Conservation (phyloP, 441 rosid genomes). For the Macaranga tanarius region DNA sequence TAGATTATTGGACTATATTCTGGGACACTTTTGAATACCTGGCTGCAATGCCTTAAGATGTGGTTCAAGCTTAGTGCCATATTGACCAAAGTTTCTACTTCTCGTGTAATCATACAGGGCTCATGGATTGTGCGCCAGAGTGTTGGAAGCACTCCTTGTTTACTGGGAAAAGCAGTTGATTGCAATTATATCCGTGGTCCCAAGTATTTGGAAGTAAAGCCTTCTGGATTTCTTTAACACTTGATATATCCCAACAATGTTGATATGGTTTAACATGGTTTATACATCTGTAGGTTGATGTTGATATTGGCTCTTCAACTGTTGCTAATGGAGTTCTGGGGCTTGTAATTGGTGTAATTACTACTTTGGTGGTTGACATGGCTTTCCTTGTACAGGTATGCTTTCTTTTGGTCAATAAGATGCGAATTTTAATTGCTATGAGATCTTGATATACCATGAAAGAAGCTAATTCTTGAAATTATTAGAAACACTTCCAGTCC, state of each 20-base stretch:
- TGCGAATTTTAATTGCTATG: neutral
- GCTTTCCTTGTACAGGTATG: slow-evolving; percentile 99
- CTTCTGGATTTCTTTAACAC: slow-evolving; percentile 3
- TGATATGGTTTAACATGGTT: slow-evolving; percentile 19
- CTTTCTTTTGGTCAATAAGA: neutral
- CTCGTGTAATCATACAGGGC: slow-evolving; percentile 52
- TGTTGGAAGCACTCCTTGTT: slow-evolving; percentile 99
- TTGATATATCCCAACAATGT: neutral
- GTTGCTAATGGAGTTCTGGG: slow-evolving; percentile 99
- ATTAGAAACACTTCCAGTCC: neutral
- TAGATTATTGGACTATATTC: neutral
- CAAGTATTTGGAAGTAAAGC: slow-evolving; percentile 72
- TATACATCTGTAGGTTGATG: slow-evolving; percentile 64
- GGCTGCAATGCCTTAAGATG: neutral
- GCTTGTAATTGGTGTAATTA: slow-evolving; percentile 88
- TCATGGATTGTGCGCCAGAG: slow-evolving; percentile 99
- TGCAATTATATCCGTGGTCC: slow-evolving; percentile 90
- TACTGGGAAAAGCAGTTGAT: slow-evolving; percentile 95
- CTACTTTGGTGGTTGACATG: slow-evolving; percentile 95
- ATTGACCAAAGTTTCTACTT: slow-evolving; percentile 4
- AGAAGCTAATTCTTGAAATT: neutral
- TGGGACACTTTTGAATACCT: neutral
- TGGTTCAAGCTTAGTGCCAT: neutral
- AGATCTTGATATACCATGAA: neutral
- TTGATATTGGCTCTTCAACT: slow-evolving; percentile 97